Evolutionary conservation across 345 rosid species (phyloP).

Genomic region (Conringia planisiliqua): DNA sequence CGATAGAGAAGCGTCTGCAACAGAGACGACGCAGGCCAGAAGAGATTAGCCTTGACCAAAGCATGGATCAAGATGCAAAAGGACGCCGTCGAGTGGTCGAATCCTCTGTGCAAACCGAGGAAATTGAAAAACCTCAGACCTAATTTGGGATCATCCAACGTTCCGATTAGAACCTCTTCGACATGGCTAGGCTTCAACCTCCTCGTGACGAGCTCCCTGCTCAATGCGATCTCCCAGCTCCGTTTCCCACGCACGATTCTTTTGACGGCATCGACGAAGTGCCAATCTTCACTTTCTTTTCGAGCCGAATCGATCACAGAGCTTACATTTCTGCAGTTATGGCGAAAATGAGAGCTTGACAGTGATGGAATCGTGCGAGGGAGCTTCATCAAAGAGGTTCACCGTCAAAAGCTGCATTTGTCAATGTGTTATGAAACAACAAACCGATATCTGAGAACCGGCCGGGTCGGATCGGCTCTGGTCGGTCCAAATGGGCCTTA

Average conservation of each 20-base stretch:
- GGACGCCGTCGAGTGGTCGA: constrained; percentile 65
- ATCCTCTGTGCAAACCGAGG: constrained; percentile 71
- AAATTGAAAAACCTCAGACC: constrained; percentile 85
- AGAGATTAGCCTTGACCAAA: constrained; percentile 46
- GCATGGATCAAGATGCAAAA: constrained; percentile 80
- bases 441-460: constrained; percentile 15
- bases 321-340: constrained; percentile 29
- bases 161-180: constrained; percentile 55
- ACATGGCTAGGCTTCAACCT: constrained; percentile 52
- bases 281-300: constrained; percentile 37
- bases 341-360: constrained; percentile 13
- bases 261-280: constrained; percentile 43
- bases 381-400: constrained; percentile 43
- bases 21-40: constrained; percentile 93
- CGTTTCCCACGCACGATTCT: constrained; percentile 59
- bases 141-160: constrained; percentile 68
- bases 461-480: not conserved
- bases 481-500: not conserved
- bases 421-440: constrained; percentile 2
- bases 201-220: constrained; percentile 35
- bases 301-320: constrained; percentile 11
- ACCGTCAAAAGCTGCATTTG: constrained; percentile 1
- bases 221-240: constrained; percentile 68
- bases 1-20: constrained; percentile 73
- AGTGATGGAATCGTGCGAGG: constrained; percentile 26